Percentiles rank a stretch among this genome's conserved stretches.
phyloP scores from a whole-genome alignment of 2,329 filamentous ascomycete genomes.

The Colletotrichum lini region DNA sequence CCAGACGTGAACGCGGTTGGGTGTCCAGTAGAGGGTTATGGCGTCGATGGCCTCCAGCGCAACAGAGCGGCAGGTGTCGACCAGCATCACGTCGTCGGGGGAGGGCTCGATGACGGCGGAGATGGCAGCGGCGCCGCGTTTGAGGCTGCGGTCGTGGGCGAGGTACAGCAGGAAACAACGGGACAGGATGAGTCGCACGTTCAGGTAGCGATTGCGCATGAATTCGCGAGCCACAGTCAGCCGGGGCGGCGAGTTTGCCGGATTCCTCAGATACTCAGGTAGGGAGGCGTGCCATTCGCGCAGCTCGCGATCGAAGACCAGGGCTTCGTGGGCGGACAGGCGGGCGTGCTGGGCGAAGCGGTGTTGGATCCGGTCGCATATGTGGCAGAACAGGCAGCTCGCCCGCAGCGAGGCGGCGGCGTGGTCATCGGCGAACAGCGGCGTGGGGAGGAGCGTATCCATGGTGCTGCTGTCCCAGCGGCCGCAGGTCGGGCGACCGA shows the following conservation, averaged over 20 bases:
- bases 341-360: constrained; percentile 49
- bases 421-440: constrained; percentile 46
- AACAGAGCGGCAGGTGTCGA: constrained; percentile 47
- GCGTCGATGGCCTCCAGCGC: constrained; percentile 50
- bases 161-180: constrained; percentile 46
- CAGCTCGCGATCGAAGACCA: constrained; percentile 48
- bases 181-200: constrained; percentile 47
- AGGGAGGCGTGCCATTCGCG: constrained; percentile 47
- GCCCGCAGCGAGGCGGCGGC: constrained; percentile 46
- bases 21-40: constrained; percentile 51
- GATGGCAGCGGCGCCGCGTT: constrained; percentile 31
- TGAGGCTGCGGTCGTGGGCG: constrained; percentile 43
- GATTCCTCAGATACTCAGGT: constrained; percentile 44
- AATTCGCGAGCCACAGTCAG: constrained; percentile 48
- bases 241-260: constrained; percentile 45
- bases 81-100: constrained; percentile 45
- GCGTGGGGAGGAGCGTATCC: constrained; percentile 48
- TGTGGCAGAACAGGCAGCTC: constrained; percentile 49
- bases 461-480: constrained; percentile 50
- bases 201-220: constrained; percentile 50
- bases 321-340: constrained; percentile 46
- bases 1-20: constrained; percentile 52
- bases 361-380: constrained; percentile 50
- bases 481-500: constrained; percentile 54
- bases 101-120: constrained; percentile 30